Evolutionary conservation across 1,284 basidiomycete genomes (phyloP).

Genomic region (Apiotrichum montevideense): DNA sequence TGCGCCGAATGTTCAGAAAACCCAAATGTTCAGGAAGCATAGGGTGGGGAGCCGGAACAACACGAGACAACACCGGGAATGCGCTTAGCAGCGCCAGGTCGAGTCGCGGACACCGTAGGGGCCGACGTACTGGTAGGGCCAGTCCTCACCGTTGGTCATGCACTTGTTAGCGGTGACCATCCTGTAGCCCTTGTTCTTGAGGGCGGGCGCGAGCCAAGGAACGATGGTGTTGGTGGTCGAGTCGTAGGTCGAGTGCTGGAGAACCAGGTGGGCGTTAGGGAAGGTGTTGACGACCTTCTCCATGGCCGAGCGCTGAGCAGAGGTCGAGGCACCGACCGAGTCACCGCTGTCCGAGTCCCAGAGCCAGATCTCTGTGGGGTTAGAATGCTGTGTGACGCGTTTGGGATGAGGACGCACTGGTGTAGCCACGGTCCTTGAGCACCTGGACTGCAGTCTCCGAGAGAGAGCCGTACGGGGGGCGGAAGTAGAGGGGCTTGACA

Average conservation of each 20-base stretch:
- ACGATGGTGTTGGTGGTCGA: constrained; percentile 29
- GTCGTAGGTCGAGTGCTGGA: constrained; percentile 32
- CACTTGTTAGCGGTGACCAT: constrained; percentile 45
- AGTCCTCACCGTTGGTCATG: constrained; percentile 38
- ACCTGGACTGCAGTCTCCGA: constrained; percentile 52
- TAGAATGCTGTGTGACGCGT: no score
- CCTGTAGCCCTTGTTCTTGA: constrained; percentile 36
- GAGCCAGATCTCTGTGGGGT: constrained; percentile 36
- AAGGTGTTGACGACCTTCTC: constrained; percentile 26
- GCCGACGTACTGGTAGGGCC: constrained; percentile 40
- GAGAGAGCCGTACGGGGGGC: constrained; percentile 52
- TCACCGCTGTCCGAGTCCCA: constrained; percentile 43
- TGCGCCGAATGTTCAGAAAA: no score
- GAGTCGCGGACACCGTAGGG: constrained; percentile 32
- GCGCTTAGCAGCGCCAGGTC: constrained; percentile 36
- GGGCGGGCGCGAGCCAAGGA: constrained; percentile 31
- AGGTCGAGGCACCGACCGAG: constrained; percentile 29
- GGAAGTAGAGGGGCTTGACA: constrained; percentile 50
- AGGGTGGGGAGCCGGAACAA: no score
- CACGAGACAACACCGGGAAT: no score
- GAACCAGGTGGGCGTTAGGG: constrained; percentile 35
- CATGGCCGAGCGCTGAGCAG: constrained; percentile 25
- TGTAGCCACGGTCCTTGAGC: constrained; percentile 48
- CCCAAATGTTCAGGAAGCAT: no score
- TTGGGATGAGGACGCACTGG: constrained; percentile 24